A percentile compares a stretch with the other conserved stretches of the same genome.
Conservation (phyloP, 495 filamentous ascomycete species). For the Podospora tetraspora region DNA sequence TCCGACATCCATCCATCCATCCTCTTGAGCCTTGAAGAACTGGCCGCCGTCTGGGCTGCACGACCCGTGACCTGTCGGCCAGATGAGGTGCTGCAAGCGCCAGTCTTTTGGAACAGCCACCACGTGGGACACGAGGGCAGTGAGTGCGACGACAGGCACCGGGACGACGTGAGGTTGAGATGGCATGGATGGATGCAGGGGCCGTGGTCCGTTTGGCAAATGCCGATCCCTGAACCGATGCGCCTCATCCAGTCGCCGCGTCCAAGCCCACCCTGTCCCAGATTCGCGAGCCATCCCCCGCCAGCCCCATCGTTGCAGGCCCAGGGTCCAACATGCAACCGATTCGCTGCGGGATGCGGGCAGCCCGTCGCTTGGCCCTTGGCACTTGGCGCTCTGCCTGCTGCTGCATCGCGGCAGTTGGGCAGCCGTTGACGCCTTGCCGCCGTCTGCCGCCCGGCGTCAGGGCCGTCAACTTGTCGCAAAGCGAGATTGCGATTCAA, state of each 20-base stretch:
- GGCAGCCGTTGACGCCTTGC: constrained; percentile 6
- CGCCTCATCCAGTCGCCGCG: constrained; percentile 24
- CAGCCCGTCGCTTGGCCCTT: not conserved
- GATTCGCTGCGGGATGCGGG: constrained; percentile 19
- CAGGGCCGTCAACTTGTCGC: not conserved
- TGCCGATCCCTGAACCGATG: constrained; percentile 12
- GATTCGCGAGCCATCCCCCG: constrained; percentile 22
- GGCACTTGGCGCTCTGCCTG: constrained; percentile 3
- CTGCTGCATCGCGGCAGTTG: not conserved
- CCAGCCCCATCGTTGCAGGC: constrained; percentile 15
- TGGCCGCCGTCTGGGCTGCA: not conserved
- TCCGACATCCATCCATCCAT: not conserved
- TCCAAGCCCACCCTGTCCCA: constrained; percentile 18
- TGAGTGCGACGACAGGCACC: not conserved
- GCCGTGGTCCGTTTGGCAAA: constrained; percentile 11
- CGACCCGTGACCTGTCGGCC: not conserved
- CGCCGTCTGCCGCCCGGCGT: constrained; percentile 2
- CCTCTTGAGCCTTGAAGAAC: not conserved
- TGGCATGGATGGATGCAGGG: constrained; percentile 9
- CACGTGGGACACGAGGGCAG: not conserved
- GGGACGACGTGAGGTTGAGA: not conserved
- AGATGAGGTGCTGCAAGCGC: not conserved
- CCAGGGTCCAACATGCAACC: constrained; percentile 13
- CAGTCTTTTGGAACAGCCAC: not conserved
- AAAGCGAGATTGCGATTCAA: constrained; percentile 1